phyloP scores from a whole-genome alignment of 176 grass and related monocot species.

The Olyra latifolia region DNA sequence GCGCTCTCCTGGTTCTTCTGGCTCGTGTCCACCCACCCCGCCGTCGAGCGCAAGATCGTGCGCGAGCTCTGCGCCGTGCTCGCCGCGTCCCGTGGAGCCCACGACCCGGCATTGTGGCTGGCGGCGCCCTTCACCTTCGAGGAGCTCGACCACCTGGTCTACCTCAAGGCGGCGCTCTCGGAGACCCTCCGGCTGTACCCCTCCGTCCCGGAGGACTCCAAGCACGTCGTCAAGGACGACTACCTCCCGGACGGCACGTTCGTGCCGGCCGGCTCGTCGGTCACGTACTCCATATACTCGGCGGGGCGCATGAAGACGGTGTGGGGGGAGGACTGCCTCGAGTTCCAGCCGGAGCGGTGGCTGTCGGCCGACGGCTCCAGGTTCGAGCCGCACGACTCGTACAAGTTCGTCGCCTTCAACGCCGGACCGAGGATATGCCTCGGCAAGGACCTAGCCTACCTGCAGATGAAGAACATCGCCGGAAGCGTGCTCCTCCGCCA shows the following conservation, averaged over 20 bases:
- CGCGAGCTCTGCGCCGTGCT: slow-evolving; percentile 72
- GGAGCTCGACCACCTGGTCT: slow-evolving; percentile 83
- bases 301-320: slow-evolving; percentile 83
- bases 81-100: slow-evolving; percentile 46
- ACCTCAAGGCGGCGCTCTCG: slow-evolving; percentile 94
- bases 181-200: slow-evolving; percentile 94
- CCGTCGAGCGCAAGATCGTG: slow-evolving; percentile 59
- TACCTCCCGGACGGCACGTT: slow-evolving; percentile 87
- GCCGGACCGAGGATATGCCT: slow-evolving; percentile 90
- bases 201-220: slow-evolving; percentile 94
- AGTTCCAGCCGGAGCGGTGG: slow-evolving; percentile 85
- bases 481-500: slow-evolving; percentile 78
- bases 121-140: slow-evolving; percentile 68
- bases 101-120: slow-evolving; percentile 57
- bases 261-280: slow-evolving; percentile 78
- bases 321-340: slow-evolving; percentile 94
- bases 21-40: slow-evolving; percentile 88
- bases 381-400: slow-evolving; percentile 84
- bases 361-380: slow-evolving; percentile 60
- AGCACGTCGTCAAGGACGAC: slow-evolving; percentile 82
- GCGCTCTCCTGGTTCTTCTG: slow-evolving; percentile 99
- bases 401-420: slow-evolving; percentile 91
- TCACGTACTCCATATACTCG: slow-evolving; percentile 96
- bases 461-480: slow-evolving; percentile 98
- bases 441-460: slow-evolving; percentile 93